A percentile compares a stretch with the other conserved stretches of the same genome.
phyloP scores from a whole-genome alignment of 495 filamentous ascomycete genomes.

The Podospora tetraspora region DNA sequence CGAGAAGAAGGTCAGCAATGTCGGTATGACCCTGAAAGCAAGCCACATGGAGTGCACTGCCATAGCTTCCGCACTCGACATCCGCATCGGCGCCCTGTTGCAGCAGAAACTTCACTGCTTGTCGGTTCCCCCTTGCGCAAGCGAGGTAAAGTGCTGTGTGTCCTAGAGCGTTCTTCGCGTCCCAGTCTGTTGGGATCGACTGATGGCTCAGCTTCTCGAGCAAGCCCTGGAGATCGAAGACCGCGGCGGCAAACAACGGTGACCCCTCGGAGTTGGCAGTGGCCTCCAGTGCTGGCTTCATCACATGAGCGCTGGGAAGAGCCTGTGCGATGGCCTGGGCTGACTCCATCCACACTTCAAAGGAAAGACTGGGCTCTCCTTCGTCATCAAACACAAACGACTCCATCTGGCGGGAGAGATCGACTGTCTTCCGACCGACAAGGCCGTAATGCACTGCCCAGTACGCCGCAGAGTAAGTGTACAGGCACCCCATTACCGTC shows the following conservation, averaged over 20 bases:
- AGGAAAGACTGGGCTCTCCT: not conserved
- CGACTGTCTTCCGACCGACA: not conserved
- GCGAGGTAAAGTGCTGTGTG: not conserved
- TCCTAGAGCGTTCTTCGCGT: not conserved
- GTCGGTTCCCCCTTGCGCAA: not conserved
- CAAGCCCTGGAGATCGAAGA: not conserved
- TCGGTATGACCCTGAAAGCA: not conserved
- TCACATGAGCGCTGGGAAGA: not conserved
- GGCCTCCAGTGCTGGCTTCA: not conserved
- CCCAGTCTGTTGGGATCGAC: not conserved
- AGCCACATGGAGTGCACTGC: not conserved
- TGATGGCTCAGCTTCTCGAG: not conserved
- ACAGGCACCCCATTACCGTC: not conserved
- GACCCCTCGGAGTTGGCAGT: not conserved
- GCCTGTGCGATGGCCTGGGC: not conserved
- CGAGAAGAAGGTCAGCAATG: not conserved
- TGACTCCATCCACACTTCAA: not conserved
- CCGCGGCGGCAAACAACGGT: not conserved
- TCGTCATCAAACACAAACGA: not conserved
- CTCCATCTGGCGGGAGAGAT: not conserved
- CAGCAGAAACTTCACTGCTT: not conserved
- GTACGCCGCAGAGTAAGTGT: not conserved
- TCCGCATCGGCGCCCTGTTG: not conserved
- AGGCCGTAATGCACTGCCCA: not conserved
- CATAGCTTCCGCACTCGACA: not conserved